These are phyloP conservation scores for Ogataea populi-albae DNA, from an alignment of 805 yeast genomes.

Conservation along the genomic window DNA sequence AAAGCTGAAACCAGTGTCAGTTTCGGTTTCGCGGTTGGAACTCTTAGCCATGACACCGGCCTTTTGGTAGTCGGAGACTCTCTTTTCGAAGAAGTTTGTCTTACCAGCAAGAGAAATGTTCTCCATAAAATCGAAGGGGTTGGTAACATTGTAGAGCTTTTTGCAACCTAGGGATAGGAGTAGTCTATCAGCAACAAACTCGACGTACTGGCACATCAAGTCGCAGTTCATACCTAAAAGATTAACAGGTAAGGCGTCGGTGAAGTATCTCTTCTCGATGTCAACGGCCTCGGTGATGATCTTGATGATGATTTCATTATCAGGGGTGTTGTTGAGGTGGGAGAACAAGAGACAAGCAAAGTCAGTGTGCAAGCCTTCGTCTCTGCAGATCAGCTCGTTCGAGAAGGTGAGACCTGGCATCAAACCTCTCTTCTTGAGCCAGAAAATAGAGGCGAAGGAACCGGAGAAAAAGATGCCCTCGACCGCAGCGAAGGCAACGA, in stretches of 20 bases:
- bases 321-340: conserved; percentile 88
- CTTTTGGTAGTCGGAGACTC: conserved; percentile 98
- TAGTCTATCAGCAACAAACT: conserved; percentile 95
- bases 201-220: conserved; percentile 97
- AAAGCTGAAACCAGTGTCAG: conserved; percentile 65
- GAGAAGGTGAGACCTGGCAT: conserved; percentile 99
- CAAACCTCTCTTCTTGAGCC: conserved; percentile 98
- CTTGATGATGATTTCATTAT: conserved; percentile 69
- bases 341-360: conserved; percentile 94
- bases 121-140: conserved; percentile 99
- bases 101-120: conserved; percentile 97
- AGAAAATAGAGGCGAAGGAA: conserved; percentile 95
- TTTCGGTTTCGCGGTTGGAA: conserved; percentile 36
- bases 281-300: conserved; percentile 93
- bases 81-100: conserved; percentile 98
- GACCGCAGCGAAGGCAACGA: conserved; percentile 97
- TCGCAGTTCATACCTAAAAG: conserved; percentile 92
- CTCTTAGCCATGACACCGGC: conserved; percentile 96
- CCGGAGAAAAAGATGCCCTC: conserved; percentile 99
- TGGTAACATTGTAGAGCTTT: conserved; percentile 80
- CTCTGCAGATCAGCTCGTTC: conserved; percentile 95
- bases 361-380: conserved; percentile 98
- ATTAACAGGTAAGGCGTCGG: conserved; percentile 92
- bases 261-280: conserved; percentile 91
- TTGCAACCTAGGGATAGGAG: conserved; percentile 87